phyloP scores from a whole-genome alignment of 1,284 basidiomycete species.

The Trichosporon coremiiforme region DNA sequence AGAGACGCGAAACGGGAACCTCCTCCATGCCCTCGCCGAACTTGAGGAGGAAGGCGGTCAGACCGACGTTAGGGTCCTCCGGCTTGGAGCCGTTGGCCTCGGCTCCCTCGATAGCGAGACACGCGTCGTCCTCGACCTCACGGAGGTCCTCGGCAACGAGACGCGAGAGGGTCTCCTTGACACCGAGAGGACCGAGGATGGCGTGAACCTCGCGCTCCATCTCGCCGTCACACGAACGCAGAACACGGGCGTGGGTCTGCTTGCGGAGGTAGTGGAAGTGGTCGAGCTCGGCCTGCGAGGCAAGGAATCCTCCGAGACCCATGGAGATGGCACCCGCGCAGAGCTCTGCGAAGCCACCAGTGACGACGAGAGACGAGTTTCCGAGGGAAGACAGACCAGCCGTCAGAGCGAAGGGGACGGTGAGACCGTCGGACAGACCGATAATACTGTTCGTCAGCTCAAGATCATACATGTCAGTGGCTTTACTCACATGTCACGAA shows the following conservation, averaged over 20 bases:
- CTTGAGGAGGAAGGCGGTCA: slow-evolving; percentile 88
- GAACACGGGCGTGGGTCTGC: slow-evolving; percentile 76
- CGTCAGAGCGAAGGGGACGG: slow-evolving; percentile 87
- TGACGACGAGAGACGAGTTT: slow-evolving; percentile 80
- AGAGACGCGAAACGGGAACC: slow-evolving; percentile 68
- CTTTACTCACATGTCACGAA: slow-evolving; percentile 55
- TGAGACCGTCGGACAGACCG: slow-evolving; percentile 93
- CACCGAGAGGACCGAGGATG: slow-evolving; percentile 83
- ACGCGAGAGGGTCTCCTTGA: slow-evolving; percentile 77
- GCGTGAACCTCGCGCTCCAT: slow-evolving; percentile 92
- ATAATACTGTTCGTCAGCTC: slow-evolving; percentile 68
- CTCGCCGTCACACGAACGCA: slow-evolving; percentile 84
- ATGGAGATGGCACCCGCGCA: slow-evolving; percentile 92
- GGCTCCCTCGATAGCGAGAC: slow-evolving; percentile 30
- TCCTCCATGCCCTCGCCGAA: slow-evolving; percentile 92
- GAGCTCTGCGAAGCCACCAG: slow-evolving; percentile 87
- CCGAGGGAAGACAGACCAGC: slow-evolving; percentile 86
- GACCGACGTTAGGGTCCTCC: slow-evolving; percentile 63
- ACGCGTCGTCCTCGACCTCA: slow-evolving; percentile 63
- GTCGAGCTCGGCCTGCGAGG: slow-evolving; percentile 92
- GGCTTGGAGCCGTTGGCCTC: slow-evolving; percentile 62
- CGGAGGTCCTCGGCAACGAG: slow-evolving; percentile 75
- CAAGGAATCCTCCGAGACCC: slow-evolving; percentile 97
- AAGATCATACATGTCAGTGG: background rate
- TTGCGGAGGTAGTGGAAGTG: slow-evolving; percentile 81